Percentiles rank a stretch among this genome's conserved stretches.
Evolutionary conservation across 345 rosid genomes (phyloP).

Genomic region (Arabis hirsuta): DNA sequence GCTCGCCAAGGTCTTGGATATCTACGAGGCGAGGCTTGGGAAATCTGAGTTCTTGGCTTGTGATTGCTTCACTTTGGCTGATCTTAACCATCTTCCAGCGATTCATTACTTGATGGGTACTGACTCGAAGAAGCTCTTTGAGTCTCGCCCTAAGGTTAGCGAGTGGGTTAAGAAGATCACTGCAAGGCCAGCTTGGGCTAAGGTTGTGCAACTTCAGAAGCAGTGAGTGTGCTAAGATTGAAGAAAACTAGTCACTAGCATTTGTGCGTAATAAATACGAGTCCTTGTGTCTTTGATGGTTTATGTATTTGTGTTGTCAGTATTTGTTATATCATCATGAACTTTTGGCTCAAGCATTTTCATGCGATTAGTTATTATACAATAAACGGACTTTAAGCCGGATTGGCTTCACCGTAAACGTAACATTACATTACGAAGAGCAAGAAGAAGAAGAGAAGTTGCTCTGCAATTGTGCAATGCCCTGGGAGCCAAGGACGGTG

Average conservation of each 20-base stretch:
- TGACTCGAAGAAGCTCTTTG: conserved; percentile 39
- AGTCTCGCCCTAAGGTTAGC: conserved; percentile 33
- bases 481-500: no score
- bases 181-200: conserved; percentile 45
- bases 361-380: no score
- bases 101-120: conserved; percentile 49
- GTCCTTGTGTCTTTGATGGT: no score
- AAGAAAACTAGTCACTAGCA: no score
- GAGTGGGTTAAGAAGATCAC: conserved; percentile 41
- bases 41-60: conserved; percentile 47
- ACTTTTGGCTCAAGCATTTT: no score
- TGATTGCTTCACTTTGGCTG: conserved; percentile 55
- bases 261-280: no score
- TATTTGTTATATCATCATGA: background rate
- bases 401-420: background rate
- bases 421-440: background rate
- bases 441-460: conserved; percentile 9
- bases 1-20: conserved; percentile 52
- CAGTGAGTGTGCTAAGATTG: conserved; percentile 15
- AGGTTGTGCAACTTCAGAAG: conserved; percentile 41
- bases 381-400: no score
- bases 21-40: conserved; percentile 51
- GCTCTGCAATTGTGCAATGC: conserved; percentile 3
- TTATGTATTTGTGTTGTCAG: background rate
- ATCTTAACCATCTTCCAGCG: conserved; percentile 50